These are phyloP conservation scores for Kandelia obovata DNA, from an alignment of 345 rosid genomes.

Conservation along the genomic window DNA sequence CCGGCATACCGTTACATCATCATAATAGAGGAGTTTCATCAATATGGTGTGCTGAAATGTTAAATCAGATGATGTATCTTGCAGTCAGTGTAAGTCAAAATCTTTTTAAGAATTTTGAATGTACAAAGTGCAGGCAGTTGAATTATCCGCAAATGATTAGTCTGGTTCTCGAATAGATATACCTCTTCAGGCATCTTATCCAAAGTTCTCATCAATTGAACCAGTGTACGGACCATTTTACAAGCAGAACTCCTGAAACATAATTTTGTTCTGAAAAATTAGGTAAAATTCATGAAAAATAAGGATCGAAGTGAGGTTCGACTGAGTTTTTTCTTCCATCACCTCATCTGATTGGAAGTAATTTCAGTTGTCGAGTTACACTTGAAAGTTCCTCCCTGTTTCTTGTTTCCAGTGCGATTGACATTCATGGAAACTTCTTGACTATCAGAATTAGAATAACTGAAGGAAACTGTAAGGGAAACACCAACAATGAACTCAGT, in stretches of 20 bases:
- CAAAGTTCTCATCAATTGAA: constrained; percentile 94
- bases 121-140: constrained; percentile 2
- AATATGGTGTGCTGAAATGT: constrained; percentile 80
- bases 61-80: constrained; percentile 12
- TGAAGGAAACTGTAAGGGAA: constrained; percentile 75
- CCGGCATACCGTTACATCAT: constrained; percentile 82
- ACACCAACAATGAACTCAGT: not conserved
- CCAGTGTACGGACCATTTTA: constrained; percentile 89
- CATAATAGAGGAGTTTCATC: constrained; percentile 95
- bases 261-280: not conserved
- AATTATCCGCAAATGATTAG: not conserved
- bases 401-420: constrained; percentile 75
- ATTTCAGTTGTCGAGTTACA: constrained; percentile 64
- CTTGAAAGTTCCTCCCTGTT: constrained; percentile 63
- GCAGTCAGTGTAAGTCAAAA: constrained; percentile 7
- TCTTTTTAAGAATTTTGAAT: not conserved
- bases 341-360: constrained; percentile 97
- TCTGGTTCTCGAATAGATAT: not conserved
- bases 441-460: constrained; percentile 68
- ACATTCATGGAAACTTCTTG: constrained; percentile 87
- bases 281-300: not conserved
- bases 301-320: constrained; percentile 1
- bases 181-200: constrained; percentile 97
- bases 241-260: constrained; percentile 85
- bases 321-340: not conserved